Evolutionary conservation across 2,329 filamentous ascomycete species (phyloP), one percentile per base, ranked within the genome.

Genomic region (Penicillium aurantiogriseum): DNA sequence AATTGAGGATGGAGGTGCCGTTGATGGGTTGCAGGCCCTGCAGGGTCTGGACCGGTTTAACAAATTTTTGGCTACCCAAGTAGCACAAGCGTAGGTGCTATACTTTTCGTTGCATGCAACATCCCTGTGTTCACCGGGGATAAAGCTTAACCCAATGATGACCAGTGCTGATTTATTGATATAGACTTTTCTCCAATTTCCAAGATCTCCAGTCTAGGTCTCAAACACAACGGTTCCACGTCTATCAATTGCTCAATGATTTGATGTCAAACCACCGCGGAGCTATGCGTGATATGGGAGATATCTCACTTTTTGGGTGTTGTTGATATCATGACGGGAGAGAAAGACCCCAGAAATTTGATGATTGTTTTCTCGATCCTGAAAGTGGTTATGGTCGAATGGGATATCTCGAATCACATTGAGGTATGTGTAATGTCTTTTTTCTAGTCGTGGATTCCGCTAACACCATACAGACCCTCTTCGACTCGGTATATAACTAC

Each of bases 281-380:
- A 80, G 80, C 81, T n/a, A 70, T 86, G 48, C 78, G 77, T 69
- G 75, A 80, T 11, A 79, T 88, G 67, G 83, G 84, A 35, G 80
- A 85, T 48, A 80, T 83, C 57, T 87, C 87, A 62, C 74, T 88
- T 53, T 53, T 75, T 83, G 3, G 83, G 81, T 4, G 84, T 88
- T 62, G 83, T 86, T 51, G 80, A 86, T 55, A 82, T 88, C 60
- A 86, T 89, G 66, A 83, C 84, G 17, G 86, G 86, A 56, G 86
- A 89, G 70, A 88, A 88, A 66, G 86, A 89, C 62, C 86, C 86
- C 0, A 79, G 87, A 29, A 89, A 89, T 66, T 74, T 89, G 29
- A 89, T 89, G 87, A 78, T 89, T 48, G 83, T 88, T 2, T 89
- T 89, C 66, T 88, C 86, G 0, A 82, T 88, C 57, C 70, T 88